Percentiles rank a stretch among this genome's conserved stretches.
These are phyloP conservation scores for Fistulina hepatica DNA, from an alignment of 1,284 basidiomycete species.

Conservation along the genomic window DNA sequence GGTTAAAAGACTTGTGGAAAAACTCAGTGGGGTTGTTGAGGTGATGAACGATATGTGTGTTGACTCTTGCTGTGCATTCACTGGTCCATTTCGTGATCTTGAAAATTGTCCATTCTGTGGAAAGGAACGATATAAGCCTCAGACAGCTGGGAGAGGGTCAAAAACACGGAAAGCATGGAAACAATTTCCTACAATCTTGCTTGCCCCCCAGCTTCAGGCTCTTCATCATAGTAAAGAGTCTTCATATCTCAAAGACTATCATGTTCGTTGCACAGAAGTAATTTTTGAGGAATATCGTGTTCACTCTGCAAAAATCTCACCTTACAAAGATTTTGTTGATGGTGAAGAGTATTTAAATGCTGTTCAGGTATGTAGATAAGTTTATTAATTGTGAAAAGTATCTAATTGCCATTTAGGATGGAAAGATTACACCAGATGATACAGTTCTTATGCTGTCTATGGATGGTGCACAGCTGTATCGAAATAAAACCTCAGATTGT, in stretches of 20 bases:
- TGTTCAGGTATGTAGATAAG: too few species aligned
- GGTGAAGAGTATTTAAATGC: too few species aligned
- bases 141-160: conserved; percentile 3
- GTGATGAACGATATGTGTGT: conserved; percentile 21
- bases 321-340: not conserved
- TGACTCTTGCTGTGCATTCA: conserved; percentile 18
- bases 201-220: conserved; percentile 15
- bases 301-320: not conserved
- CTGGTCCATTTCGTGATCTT: conserved; percentile 14
- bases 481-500: conserved; percentile 10
- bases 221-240: conserved; percentile 7
- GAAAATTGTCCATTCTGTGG: conserved; percentile 15
- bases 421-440: conserved; percentile 5
- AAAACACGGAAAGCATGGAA: conserved; percentile 1
- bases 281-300: too few species aligned
- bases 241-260: not conserved
- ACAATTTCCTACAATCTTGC: conserved; percentile 12
- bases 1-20: conserved; percentile 11
- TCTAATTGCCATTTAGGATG: not conserved
- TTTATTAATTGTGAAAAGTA: not conserved
- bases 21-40: conserved; percentile 15
- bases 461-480: conserved; percentile 13
- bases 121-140: conserved; percentile 13
- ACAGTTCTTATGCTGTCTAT: conserved; percentile 8
- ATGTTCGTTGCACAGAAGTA: too few species aligned